Evolutionary conservation across 345 rosid genomes (phyloP).

Genomic region (Dipteronia sinensis): DNA sequence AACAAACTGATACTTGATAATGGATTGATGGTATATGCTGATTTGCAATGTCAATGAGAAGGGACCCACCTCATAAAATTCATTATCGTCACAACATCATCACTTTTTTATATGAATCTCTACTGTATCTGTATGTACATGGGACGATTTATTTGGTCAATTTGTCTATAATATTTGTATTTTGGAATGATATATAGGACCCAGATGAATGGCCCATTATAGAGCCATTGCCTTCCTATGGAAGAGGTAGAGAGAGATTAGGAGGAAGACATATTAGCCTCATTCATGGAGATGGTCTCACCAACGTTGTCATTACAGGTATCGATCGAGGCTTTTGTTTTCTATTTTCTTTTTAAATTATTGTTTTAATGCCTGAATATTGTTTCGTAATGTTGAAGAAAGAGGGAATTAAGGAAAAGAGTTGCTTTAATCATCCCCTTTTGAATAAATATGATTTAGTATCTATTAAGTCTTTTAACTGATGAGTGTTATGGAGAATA

Average conservation of each 20-base stretch:
- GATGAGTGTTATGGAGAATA: no score
- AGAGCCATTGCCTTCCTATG: constrained; percentile 94
- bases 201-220: constrained; percentile 86
- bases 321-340: background rate
- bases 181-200: constrained; percentile 46
- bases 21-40: constrained; percentile 8
- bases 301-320: constrained; percentile 94
- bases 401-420: background rate
- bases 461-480: background rate
- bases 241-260: constrained; percentile 97
- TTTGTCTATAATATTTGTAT: background rate
- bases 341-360: no score
- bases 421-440: background rate
- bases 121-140: no score
- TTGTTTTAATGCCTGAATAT: background rate
- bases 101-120: background rate
- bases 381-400: background rate
- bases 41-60: background rate
- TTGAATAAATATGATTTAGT: background rate
- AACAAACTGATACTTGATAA: background rate
- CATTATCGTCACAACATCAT: no score
- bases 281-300: constrained; percentile 89
- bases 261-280: constrained; percentile 98
- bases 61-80: constrained; percentile 22
- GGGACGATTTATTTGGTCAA: background rate